These are phyloP conservation scores for Claviceps africana DNA, from an alignment of 2,329 filamentous ascomycete species.

Conservation along the genomic window DNA sequence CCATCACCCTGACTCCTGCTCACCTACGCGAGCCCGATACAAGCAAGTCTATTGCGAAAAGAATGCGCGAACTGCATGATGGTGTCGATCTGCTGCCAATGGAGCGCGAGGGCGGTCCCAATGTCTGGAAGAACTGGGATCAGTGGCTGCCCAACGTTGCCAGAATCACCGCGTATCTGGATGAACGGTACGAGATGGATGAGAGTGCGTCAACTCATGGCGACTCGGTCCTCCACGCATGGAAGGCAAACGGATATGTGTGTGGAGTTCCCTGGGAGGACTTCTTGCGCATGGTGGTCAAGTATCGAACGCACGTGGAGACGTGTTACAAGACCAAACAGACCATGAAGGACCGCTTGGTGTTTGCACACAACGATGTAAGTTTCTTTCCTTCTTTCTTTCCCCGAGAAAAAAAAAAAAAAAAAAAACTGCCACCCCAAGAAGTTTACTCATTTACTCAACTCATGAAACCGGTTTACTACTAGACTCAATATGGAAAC, in stretches of 20 bases:
- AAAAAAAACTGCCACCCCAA: too few relatives aligned
- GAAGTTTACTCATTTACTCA: neutral
- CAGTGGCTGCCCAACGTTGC: constrained; percentile 63
- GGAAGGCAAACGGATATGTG: constrained; percentile 60
- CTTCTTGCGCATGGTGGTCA: constrained; percentile 62
- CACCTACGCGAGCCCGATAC: constrained; percentile 72
- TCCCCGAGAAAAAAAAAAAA: too few relatives aligned
- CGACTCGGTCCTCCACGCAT: constrained; percentile 28
- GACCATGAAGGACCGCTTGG: constrained; percentile 57
- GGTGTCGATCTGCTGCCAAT: constrained; percentile 73
- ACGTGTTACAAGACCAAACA: constrained; percentile 53
- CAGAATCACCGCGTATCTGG: constrained; percentile 42
- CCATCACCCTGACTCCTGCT: constrained; percentile 59
- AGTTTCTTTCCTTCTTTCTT: constrained; percentile 18
- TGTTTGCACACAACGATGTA: constrained; percentile 98
- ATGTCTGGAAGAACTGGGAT: constrained; percentile 89
- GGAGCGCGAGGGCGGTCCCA: constrained; percentile 66
- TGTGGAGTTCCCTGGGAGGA: constrained; percentile 72
- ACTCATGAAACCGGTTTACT: neutral
- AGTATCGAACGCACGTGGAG: constrained; percentile 63
- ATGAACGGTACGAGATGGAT: constrained; percentile 42
- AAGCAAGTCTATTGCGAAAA: constrained; percentile 86
- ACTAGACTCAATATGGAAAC: constrained; percentile 92
- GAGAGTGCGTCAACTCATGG: constrained; percentile 8
- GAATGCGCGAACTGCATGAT: constrained; percentile 91